Base-by-base conservation (phyloP, 2,329 filamentous ascomycete species). In the Fusarium decemcellulare region DNA sequence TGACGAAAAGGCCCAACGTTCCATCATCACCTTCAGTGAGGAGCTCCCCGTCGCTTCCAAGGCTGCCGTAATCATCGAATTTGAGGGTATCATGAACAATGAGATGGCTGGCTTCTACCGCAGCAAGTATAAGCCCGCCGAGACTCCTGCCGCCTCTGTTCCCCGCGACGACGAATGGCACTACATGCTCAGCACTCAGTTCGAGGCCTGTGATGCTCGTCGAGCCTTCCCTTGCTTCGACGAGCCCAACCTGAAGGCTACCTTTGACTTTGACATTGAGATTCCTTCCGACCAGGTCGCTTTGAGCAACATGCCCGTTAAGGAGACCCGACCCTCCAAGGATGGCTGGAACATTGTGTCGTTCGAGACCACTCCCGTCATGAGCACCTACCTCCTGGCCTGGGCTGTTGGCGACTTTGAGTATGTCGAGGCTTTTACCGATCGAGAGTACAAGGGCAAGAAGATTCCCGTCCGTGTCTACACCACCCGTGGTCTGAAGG, bases 361-460 rank as follows among this genome's bases (percentile, higher is more conserved):
- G 4, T 98, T 98, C 72, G 93, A 96, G 76, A 90, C 87, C 57
- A 94, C 93, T 12, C 95, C 95, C 2, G 82, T 95, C 74, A 98
- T 98, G 95, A 96, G 93, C 83, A 97, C 93, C 27, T 92, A 97
- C 81, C 89, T 98, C 32, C 85, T 97, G 29, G 94, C 95, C 23
- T 98, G 96, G 96, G 95, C 95, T 23, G 89, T 98, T 67, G 96
- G 96, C 62, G 95, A 99, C 80, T 98, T 99, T 70, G 95, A 98
- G 81, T 97, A 97, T 75, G 90, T 98, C 58, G 96, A 99, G 83
- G 93, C 92, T 56, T 92, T 93, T 77, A 99, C 96, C 4, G 88
- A 94, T 76, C 91, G 95, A 73, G 91, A 92, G 79, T 98, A 99
- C 82, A 93, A 97, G 65, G 95, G 94, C 76, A 94, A 95, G 84